phyloP scores from a whole-genome alignment of 2,329 filamentous ascomycete genomes.

The Clonostachys rhizophaga region DNA sequence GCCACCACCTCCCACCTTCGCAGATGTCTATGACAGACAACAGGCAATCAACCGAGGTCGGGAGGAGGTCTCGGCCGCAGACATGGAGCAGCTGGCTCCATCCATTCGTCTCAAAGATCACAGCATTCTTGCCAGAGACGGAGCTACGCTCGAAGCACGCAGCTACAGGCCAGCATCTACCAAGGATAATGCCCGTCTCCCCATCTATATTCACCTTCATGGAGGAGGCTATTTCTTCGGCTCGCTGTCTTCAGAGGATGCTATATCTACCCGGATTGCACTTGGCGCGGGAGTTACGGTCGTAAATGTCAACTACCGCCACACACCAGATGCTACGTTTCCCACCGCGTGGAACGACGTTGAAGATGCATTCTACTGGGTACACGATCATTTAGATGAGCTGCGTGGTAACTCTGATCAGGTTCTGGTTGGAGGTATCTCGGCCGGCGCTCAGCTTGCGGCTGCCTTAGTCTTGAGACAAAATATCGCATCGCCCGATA shows the following conservation, averaged over 20 bases:
- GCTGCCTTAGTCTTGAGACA: conserved; percentile 27
- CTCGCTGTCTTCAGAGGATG: conserved; percentile 46
- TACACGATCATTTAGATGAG: conserved; percentile 9
- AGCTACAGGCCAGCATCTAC: no score
- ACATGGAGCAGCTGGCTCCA: no score
- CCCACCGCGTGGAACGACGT: conserved; percentile 48
- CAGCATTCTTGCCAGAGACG: no score
- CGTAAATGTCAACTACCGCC: background rate
- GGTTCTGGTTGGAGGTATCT: conserved; percentile 42
- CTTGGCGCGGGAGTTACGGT: conserved; percentile 26
- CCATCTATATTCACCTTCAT: conserved; percentile 47
- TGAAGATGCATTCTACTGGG: conserved; percentile 50
- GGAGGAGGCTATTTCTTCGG: conserved; percentile 56
- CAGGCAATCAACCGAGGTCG: no score
- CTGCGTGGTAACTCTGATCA: conserved; percentile 17
- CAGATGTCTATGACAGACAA: no score
- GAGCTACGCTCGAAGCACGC: no score
- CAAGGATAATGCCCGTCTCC: conserved; percentile 19
- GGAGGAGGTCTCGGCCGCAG: no score
- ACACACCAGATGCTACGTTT: background rate
- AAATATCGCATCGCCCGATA: conserved; percentile 20
- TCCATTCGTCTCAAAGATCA: no score
- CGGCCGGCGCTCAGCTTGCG: conserved; percentile 37
- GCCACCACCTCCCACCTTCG: no score
- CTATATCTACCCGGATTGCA: conserved; percentile 41